Percentiles rank a stretch among this genome's conserved stretches.
Conservation (phyloP, 345 rosid species). For the Excoecaria cochinchinensis region DNA sequence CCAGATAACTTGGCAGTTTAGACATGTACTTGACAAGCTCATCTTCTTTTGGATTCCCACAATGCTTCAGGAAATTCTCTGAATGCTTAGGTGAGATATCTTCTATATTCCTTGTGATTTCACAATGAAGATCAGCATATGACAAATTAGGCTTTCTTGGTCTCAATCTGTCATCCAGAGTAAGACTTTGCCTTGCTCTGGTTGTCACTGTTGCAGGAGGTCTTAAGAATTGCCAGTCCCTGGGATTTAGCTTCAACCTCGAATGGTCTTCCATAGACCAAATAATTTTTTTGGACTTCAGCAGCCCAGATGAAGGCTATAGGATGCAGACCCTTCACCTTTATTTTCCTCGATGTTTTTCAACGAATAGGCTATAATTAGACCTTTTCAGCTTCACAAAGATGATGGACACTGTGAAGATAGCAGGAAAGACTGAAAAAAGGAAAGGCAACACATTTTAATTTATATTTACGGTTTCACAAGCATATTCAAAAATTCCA, state of each 20-base stretch:
- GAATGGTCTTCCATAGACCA: conserved; percentile 44
- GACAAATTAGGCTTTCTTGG: conserved; percentile 42
- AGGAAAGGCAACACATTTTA: conserved; percentile 5
- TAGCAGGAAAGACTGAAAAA: conserved; percentile 4
- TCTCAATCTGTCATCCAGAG: conserved; percentile 40
- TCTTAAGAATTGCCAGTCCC: conserved; percentile 32
- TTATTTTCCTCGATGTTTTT: neutral
- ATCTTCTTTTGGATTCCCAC: conserved; percentile 38
- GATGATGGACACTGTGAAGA: conserved; percentile 10
- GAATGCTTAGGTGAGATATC: conserved; percentile 37
- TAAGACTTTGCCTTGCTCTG: conserved; percentile 29
- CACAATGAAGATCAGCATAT: conserved; percentile 46
- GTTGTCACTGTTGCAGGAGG: conserved; percentile 25
- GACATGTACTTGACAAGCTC: conserved; percentile 96
- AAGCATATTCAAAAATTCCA: neutral
- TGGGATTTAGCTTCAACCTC: conserved; percentile 33
- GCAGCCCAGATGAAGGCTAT: conserved; percentile 11
- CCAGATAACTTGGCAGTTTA: conserved; percentile 73
- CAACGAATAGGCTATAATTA: conserved; percentile 2
- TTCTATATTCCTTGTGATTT: conserved; percentile 42
- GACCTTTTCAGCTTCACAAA: conserved; percentile 13
- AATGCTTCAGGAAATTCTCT: conserved; percentile 29
- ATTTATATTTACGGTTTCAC: neutral
- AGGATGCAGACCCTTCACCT: neutral
- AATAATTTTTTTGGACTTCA: conserved; percentile 2